Base-by-base conservation (phyloP, 2,329 filamentous ascomycete species). In the Aspergillus brasiliensis region DNA sequence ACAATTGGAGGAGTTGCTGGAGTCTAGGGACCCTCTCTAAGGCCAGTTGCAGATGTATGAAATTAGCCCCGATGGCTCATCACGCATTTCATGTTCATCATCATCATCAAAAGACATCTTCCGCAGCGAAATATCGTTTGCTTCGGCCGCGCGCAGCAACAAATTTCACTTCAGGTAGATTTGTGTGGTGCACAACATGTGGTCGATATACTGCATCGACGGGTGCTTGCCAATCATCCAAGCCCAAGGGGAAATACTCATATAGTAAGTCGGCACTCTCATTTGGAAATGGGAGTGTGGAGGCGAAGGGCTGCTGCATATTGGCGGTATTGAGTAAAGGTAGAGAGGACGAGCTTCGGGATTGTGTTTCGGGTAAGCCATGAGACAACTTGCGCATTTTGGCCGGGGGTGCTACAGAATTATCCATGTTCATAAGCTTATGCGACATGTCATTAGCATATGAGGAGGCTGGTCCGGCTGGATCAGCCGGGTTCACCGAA, bases 211-310 rank as follows among this genome's bases (percentile, higher is more conserved):
- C 89, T 5, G 92, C 92, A 75, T 96, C 92, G 3, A 96, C 91
- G 1, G 91, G 92, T 2, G 90, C 90, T 86, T 93, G 92, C 88
- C 86, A 97, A 71, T 97, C 93, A 73, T 97, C 92, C 60, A 97
- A 79, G 51, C 90, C 92, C 15, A 98, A 82, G 0, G 93, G 93
- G 65, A 98, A 97, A 73, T 98, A 97, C 77, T 98, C 93, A 73
- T 97, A 97, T 17, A 97, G 80, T 65, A 93, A 80, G 75, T 97
- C 93, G 0, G 88, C 88, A 67, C 89, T 89, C 68, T 96, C 92
- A 38, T 72, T 75, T n/a, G 74, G 69, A 53, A 75, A 76, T 5
- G 76, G 71, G 19, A 79, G 69, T 19, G 65, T 88, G 78, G 34
- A 90, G 83, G 71, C 89, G 88, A 72, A 85, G 83, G 71, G 67